Percentiles rank a stretch among this genome's conserved stretches.
These are phyloP conservation scores for Coemansia sp. DNA, from an alignment of 192 early-diverging fungal species.

Conservation along the genomic window DNA sequence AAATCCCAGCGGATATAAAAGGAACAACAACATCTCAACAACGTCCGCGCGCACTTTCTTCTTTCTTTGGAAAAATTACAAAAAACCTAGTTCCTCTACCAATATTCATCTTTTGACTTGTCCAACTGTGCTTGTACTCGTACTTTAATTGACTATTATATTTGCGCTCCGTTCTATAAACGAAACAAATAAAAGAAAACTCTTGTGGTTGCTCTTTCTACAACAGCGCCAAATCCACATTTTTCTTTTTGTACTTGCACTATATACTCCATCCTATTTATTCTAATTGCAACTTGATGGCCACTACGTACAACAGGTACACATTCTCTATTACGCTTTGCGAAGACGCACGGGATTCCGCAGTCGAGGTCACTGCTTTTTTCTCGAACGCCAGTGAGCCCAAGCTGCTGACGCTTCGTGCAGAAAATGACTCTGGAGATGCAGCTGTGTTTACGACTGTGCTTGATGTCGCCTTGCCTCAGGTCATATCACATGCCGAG, in stretches of 20 bases:
- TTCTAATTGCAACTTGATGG: conserved; percentile 13
- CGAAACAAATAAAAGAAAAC: conserved; percentile 7
- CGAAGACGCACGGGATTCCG: conserved; percentile 7
- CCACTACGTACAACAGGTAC: conserved; percentile 17
- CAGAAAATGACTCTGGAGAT: conserved; percentile 4
- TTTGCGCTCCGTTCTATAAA: conserved; percentile 7
- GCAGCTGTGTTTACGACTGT: conserved; percentile 11
- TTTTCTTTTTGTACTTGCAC: conserved; percentile 1
- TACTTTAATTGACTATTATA: conserved; percentile 9
- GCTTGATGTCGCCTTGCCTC: conserved; percentile 15
- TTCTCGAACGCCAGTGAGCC: conserved; percentile 16
- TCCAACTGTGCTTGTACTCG: not conserved
- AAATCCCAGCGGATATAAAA: not conserved
- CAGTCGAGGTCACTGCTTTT: conserved; percentile 27
- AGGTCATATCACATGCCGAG: conserved; percentile 18
- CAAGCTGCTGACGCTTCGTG: conserved; percentile 13
- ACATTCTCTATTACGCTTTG: conserved; percentile 20
- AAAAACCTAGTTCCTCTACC: conserved; percentile 3
- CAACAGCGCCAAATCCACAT: not conserved
- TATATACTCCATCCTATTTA: not conserved
- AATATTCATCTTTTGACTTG: conserved; percentile 4
- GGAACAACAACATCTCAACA: not conserved
- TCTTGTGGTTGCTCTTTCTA: not conserved
- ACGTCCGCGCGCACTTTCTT: conserved; percentile 9
- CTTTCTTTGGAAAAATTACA: conserved; percentile 5